Percentiles rank a stretch among this genome's conserved stretches.
Conservation (phyloP, 768 basidiomycete genomes). For the Lactifluus volemus region DNA sequence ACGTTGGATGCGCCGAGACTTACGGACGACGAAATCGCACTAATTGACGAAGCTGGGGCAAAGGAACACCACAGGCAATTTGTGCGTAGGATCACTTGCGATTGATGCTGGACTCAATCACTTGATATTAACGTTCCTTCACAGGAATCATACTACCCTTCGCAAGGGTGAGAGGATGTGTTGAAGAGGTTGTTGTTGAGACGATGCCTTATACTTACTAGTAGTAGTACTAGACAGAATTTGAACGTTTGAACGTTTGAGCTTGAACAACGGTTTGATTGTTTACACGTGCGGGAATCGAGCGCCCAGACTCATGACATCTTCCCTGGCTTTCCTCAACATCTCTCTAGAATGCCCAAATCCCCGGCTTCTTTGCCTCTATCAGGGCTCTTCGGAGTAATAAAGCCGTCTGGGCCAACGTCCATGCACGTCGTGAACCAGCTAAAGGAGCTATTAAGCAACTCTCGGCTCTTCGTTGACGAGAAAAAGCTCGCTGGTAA, state of each 20-base stretch:
- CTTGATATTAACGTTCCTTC: neutral
- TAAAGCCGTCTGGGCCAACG: conserved; percentile 87
- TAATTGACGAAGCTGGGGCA: conserved; percentile 25
- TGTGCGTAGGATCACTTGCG: conserved; percentile 13
- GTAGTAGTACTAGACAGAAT: neutral
- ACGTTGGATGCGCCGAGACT: conserved; percentile 33
- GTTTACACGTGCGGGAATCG: neutral
- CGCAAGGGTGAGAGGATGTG: neutral
- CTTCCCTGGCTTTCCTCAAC: neutral
- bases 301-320: neutral
- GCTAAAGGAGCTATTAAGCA: conserved; percentile 68
- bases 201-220: neutral
- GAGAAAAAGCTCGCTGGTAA: conserved; percentile 42
- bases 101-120: neutral
- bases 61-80: conserved; percentile 26
- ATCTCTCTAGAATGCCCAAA: conserved; percentile 4
- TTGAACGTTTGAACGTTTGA: too few relatives aligned
- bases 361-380: conserved; percentile 42
- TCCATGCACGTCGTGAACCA: conserved; percentile 88
- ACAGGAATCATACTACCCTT: neutral
- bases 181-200: neutral
- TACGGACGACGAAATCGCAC: conserved; percentile 23
- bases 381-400: conserved; percentile 77
- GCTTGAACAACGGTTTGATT: too few relatives aligned
- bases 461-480: conserved; percentile 72